These are phyloP conservation scores for Microcyclospora pomicola DNA, from an alignment of 2,329 filamentous ascomycete species.

Conservation along the genomic window DNA sequence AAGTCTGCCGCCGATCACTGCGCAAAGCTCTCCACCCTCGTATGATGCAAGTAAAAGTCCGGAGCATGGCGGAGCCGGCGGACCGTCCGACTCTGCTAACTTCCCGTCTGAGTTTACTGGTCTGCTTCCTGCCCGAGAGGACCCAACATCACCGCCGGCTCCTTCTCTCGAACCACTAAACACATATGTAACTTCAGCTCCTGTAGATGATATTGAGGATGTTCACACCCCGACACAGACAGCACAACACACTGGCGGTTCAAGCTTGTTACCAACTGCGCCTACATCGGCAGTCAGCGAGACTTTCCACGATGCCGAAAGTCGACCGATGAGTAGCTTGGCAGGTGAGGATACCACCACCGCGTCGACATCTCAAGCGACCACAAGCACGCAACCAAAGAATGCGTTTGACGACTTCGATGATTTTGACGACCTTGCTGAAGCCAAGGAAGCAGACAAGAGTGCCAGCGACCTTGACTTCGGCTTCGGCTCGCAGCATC, in stretches of 20 bases:
- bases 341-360: slow-evolving; percentile 11
- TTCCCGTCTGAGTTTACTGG: slow-evolving; percentile 43
- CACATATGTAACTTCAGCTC: too few species aligned
- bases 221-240: too few species aligned
- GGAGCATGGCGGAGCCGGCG: slow-evolving; percentile 21
- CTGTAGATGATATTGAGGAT: too few species aligned
- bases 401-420: slow-evolving; percentile 59
- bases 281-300: slow-evolving; percentile 22
- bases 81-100: slow-evolving; percentile 18
- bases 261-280: not conserved
- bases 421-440: slow-evolving; percentile 70
- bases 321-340: slow-evolving; percentile 16
- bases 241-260: not conserved
- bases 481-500: slow-evolving; percentile 42
- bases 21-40: slow-evolving; percentile 44
- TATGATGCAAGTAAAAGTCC: slow-evolving; percentile 34
- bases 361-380: slow-evolving; percentile 3
- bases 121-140: slow-evolving; percentile 40
- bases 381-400: slow-evolving; percentile 19
- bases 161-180: not conserved
- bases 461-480: slow-evolving; percentile 72
- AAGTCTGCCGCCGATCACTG: slow-evolving; percentile 37
- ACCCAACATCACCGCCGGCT: slow-evolving; percentile 28
- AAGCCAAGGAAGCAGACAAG: slow-evolving; percentile 61
- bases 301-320: slow-evolving; percentile 18